Evolutionary conservation across 1,139 yeast genomes (phyloP).

Genomic region (Suhomyces ambrosiae): DNA sequence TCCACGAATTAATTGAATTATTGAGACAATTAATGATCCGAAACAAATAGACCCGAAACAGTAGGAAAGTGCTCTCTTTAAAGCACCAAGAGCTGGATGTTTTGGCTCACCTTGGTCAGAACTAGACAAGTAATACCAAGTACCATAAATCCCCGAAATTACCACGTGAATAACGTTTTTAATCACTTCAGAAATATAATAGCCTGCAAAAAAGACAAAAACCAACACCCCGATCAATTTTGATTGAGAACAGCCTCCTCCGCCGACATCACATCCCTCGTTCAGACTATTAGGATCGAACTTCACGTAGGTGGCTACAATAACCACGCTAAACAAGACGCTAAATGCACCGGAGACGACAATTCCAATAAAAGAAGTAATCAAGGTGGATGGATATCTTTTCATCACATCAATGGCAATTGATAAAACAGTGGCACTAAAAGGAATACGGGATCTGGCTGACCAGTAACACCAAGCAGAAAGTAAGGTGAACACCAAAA

Average conservation of each 20-base stretch:
- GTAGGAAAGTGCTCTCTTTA: constrained; percentile 79
- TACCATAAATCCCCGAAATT: constrained; percentile 83
- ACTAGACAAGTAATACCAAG: constrained; percentile 83
- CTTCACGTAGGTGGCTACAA: constrained; percentile 77
- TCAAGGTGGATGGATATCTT: constrained; percentile 65
- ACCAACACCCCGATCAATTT: constrained; percentile 69
- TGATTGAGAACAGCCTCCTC: constrained; percentile 68
- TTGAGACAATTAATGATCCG: constrained; percentile 80
- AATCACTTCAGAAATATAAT: constrained; percentile 80
- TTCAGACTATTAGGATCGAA: constrained; percentile 49
- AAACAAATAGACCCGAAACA: constrained; percentile 90
- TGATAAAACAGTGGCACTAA: constrained; percentile 73
- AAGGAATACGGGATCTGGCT: constrained; percentile 66
- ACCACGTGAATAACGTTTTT: constrained; percentile 85
- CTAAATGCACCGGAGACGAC: constrained; percentile 66
- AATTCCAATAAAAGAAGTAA: constrained; percentile 67
- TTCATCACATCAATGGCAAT: constrained; percentile 78
- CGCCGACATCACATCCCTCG: constrained; percentile 46
- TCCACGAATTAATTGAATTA: constrained; percentile 67
- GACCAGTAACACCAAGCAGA: constrained; percentile 76
- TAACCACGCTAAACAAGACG: constrained; percentile 62
- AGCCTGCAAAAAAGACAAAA: constrained; percentile 82
- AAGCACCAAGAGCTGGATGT: constrained; percentile 80
- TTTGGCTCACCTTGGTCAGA: constrained; percentile 82
- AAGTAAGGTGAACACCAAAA: constrained; percentile 61